These are phyloP conservation scores for Nakazawaea holstii DNA, from an alignment of 805 yeast species.

Conservation along the genomic window DNA sequence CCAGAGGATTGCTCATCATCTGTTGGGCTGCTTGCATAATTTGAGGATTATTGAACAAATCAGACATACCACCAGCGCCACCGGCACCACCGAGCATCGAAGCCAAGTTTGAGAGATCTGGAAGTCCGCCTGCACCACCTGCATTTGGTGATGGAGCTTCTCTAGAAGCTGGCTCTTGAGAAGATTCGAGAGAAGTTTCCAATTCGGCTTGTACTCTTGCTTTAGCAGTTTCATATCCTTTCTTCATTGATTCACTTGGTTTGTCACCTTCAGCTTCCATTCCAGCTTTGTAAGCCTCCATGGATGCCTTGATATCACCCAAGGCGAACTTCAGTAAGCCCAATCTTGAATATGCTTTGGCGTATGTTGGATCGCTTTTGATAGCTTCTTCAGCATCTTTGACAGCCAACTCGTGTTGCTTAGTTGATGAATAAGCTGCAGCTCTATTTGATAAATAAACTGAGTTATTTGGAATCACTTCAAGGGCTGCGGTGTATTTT, in stretches of 20 bases:
- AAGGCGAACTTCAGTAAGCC: conserved; percentile 93
- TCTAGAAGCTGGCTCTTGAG: conserved; percentile 10
- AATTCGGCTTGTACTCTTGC: conserved; percentile 76
- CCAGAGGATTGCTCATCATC: conserved; percentile 81
- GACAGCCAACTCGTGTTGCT: conserved; percentile 71
- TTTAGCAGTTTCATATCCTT: conserved; percentile 92
- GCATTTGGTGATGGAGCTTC: conserved; percentile 18
- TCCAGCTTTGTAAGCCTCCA: conserved; percentile 87
- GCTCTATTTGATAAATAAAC: conserved; percentile 92
- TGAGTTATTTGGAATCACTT: conserved; percentile 62
- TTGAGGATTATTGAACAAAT: conserved; percentile 86
- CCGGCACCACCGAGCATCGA: conserved; percentile 64
- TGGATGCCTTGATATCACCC: conserved; percentile 85
- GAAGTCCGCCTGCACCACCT: conserved; percentile 51
- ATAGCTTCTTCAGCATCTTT: conserved; percentile 82
- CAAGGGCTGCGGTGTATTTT: conserved; percentile 78
- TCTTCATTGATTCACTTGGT: conserved; percentile 84
- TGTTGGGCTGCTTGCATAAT: conserved; percentile 83
- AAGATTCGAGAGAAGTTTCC: conserved; percentile 32
- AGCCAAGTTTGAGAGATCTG: conserved; percentile 61
- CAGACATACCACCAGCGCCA: conserved; percentile 64
- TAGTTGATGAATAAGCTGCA: conserved; percentile 84
- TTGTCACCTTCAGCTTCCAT: conserved; percentile 80
- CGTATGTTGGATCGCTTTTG: conserved; percentile 67
- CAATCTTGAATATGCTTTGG: conserved; percentile 91